Percentiles rank a stretch among this genome's conserved stretches.
phyloP scores from a whole-genome alignment of 176 grass and related monocot species.

The Secale cereale region DNA sequence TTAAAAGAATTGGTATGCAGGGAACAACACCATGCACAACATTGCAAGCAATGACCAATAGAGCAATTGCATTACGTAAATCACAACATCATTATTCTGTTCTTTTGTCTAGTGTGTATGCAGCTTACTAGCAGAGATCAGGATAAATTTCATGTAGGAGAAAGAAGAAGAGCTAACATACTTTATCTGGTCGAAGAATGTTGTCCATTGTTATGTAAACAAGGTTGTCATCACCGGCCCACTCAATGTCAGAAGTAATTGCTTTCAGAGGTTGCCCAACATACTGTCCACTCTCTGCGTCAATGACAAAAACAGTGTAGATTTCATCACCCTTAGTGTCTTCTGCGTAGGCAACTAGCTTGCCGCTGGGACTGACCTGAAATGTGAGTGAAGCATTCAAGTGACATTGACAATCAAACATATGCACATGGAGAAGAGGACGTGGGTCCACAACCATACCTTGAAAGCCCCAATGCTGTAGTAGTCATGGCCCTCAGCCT shows the following conservation, averaged over 20 bases:
- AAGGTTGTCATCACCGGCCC: slow-evolving; percentile 70
- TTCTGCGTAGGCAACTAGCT: slow-evolving; percentile 82
- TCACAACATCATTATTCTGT: neutral
- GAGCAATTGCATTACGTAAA: neutral
- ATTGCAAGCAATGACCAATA: neutral
- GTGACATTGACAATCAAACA: neutral
- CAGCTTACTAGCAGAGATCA: neutral
- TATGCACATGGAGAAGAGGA: neutral
- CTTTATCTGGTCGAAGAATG: slow-evolving; percentile 93
- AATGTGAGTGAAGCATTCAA: slow-evolving; percentile 13
- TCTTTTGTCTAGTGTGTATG: neutral
- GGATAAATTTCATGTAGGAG: neutral
- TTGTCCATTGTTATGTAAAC: slow-evolving; percentile 90
- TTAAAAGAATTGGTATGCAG: neutral
- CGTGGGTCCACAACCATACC: slow-evolving; percentile 22
- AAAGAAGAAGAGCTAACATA: slow-evolving; percentile 7
- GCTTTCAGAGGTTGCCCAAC: slow-evolving; percentile 62
- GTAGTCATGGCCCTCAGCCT: slow-evolving; percentile 65
- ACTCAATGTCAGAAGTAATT: slow-evolving; percentile 74
- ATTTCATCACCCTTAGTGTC: slow-evolving; percentile 96
- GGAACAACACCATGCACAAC: neutral
- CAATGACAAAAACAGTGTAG: slow-evolving; percentile 82
- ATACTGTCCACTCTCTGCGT: slow-evolving; percentile 47
- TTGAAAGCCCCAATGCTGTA: slow-evolving; percentile 75
- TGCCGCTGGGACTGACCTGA: slow-evolving; percentile 82